phyloP scores from a whole-genome alignment of 2,329 filamentous ascomycete species.

The Fusarium metavorans region DNA sequence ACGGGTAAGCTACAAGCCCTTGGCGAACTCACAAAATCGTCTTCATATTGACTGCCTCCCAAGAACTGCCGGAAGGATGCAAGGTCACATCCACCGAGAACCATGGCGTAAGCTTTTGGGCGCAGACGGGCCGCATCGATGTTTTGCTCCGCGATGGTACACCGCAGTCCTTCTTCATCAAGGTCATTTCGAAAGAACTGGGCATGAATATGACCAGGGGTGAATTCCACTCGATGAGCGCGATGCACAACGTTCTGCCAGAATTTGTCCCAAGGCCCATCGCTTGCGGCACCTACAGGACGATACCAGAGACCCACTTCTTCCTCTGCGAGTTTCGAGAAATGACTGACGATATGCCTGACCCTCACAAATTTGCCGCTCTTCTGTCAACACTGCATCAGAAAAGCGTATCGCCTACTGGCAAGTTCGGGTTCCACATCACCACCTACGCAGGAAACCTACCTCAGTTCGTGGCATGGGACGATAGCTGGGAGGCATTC shows the following conservation, averaged over 20 bases:
- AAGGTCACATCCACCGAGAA: constrained; percentile 44
- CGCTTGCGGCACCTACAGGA: constrained; percentile 14
- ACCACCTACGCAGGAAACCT: neutral
- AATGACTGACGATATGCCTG: constrained; percentile 39
- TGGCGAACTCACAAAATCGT: neutral
- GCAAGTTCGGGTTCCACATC: neutral
- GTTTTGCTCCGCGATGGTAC: constrained; percentile 42
- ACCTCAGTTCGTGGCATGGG: neutral
- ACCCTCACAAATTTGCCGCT: constrained; percentile 37
- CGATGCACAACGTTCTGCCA: constrained; percentile 3
- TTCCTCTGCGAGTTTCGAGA: constrained; percentile 26
- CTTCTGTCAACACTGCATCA: constrained; percentile 47
- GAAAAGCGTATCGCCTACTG: constrained; percentile 45
- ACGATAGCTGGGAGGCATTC: neutral
- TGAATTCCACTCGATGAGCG: constrained; percentile 22
- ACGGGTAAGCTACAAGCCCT: constrained; percentile 14
- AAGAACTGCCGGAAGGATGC: constrained; percentile 50
- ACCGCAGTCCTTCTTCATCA: constrained; percentile 48
- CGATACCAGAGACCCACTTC: constrained; percentile 16
- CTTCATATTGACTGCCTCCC: constrained; percentile 6
- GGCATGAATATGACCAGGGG: constrained; percentile 17
- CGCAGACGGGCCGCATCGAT: constrained; percentile 48
- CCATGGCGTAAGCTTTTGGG: constrained; percentile 53
- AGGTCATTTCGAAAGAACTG: constrained; percentile 13
- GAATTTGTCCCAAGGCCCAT: constrained; percentile 26